These are phyloP conservation scores for Citropsis articulata DNA, from an alignment of 345 rosid genomes.

Conservation along the genomic window DNA sequence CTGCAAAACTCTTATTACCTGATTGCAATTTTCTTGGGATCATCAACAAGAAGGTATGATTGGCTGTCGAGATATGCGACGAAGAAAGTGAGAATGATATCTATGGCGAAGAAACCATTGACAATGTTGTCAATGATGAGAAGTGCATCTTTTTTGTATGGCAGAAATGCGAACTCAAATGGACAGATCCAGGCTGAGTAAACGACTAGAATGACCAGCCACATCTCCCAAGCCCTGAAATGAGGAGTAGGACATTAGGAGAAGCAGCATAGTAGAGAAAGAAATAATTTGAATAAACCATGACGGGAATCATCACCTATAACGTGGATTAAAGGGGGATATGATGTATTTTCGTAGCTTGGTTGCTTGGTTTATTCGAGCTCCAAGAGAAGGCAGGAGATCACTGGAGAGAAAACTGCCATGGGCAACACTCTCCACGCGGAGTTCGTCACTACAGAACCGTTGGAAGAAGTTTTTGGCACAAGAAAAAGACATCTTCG, in stretches of 20 bases:
- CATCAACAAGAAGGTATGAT: slow-evolving; percentile 75
- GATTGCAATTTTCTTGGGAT: slow-evolving; percentile 79
- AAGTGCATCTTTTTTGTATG: slow-evolving; percentile 61
- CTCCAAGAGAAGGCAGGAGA: slow-evolving; percentile 92
- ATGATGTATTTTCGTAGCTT: slow-evolving; percentile 68
- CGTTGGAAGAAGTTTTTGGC: slow-evolving; percentile 67
- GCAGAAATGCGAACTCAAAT: slow-evolving; percentile 73
- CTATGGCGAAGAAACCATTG: slow-evolving; percentile 86
- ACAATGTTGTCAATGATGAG: slow-evolving; percentile 72
- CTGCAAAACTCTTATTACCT: slow-evolving; percentile 42
- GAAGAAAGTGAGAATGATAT: slow-evolving; percentile 87
- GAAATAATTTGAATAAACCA: slow-evolving; percentile 4
- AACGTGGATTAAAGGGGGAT: slow-evolving; percentile 71
- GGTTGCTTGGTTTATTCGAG: slow-evolving; percentile 79
- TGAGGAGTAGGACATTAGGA: slow-evolving; percentile 36
- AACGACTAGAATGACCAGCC: slow-evolving; percentile 77
- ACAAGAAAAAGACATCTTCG: slow-evolving; percentile 54
- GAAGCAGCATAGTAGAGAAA: slow-evolving; percentile 25
- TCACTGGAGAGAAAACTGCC: slow-evolving; percentile 78
- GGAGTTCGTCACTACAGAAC: slow-evolving; percentile 71
- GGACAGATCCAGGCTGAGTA: slow-evolving; percentile 98
- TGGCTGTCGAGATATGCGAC: slow-evolving; percentile 85
- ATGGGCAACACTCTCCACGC: slow-evolving; percentile 33
- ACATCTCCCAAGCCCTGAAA: slow-evolving; percentile 96
- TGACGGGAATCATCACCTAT: slow-evolving; percentile 49